These are phyloP conservation scores for Boletales sp. DNA, from an alignment of 768 basidiomycete genomes.

Conservation along the genomic window DNA sequence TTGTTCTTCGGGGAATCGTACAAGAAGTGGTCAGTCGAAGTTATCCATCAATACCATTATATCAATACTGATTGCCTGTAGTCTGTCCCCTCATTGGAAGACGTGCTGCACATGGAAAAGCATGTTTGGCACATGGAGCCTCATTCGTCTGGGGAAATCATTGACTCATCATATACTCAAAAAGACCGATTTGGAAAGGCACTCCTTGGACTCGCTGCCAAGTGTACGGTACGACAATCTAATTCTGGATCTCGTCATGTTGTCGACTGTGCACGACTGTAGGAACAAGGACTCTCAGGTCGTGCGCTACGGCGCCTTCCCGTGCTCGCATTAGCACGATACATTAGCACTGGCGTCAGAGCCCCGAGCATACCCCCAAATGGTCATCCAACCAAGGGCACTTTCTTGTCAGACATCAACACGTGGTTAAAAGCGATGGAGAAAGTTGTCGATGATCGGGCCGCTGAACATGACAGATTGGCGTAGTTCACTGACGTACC, in stretches of 20 bases:
- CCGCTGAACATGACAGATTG: conserved; percentile 49
- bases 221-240: conserved; percentile 66
- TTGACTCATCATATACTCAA: conserved; percentile 40
- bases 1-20: conserved; percentile 72
- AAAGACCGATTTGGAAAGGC: conserved; percentile 52
- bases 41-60: not conserved
- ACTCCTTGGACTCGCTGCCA: conserved; percentile 64
- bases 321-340: conserved; percentile 84
- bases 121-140: conserved; percentile 5
- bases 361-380: conserved; percentile 16
- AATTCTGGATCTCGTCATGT: not conserved
- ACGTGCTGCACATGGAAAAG: conserved; percentile 35
- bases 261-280: not conserved
- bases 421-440: conserved; percentile 87
- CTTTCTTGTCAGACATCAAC: conserved; percentile 42
- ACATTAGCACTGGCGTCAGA: conserved; percentile 54
- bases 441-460: conserved; percentile 60
- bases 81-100: conserved; percentile 59
- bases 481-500: conserved; percentile 13
- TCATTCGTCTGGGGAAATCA: conserved; percentile 3
- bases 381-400: conserved; percentile 1
- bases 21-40: conserved; percentile 49
- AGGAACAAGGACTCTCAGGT: conserved; percentile 86
- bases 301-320: conserved; percentile 90
- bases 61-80: conserved; percentile 25